A percentile compares a stretch with the other conserved stretches of the same genome.
Conservation (phyloP, 2,329 filamentous ascomycete genomes). For the Cadophora sp. region DNA sequence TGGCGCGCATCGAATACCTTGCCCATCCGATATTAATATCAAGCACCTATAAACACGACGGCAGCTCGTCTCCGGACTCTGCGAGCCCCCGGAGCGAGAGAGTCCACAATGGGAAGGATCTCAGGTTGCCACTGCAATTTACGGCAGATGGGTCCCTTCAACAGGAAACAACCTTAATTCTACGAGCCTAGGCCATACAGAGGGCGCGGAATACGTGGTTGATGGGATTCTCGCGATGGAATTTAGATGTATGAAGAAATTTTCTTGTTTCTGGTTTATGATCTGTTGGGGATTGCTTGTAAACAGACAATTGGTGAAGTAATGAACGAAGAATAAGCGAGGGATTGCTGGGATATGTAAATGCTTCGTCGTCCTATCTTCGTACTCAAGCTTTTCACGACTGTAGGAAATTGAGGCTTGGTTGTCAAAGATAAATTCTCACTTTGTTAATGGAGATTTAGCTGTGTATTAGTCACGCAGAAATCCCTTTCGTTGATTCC, state of each 20-base stretch:
- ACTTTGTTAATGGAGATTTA: not conserved
- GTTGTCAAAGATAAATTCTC: not conserved
- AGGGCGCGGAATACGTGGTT: not conserved
- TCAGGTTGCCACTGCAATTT: not conserved
- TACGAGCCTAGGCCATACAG: not conserved
- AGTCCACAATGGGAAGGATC: not conserved
- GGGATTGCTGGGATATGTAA: not conserved
- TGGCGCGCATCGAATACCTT: constrained; percentile 5
- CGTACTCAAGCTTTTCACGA: not conserved
- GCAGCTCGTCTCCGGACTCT: not conserved
- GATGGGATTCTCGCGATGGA: not conserved
- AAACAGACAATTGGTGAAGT: not conserved
- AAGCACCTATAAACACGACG: not conserved
- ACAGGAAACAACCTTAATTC: not conserved
- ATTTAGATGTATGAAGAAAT: not conserved
- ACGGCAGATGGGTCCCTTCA: not conserved
- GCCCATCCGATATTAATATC: not conserved
- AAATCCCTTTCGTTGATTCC: not conserved
- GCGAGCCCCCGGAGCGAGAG: not conserved
- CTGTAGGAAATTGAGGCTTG: not conserved
- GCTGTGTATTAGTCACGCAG: not conserved
- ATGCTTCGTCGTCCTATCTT: not conserved
- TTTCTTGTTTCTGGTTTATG: not conserved
- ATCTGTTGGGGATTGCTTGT: not conserved
- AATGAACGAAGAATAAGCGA: not conserved